Conservation (phyloP, 768 basidiomycete species). For the Hydnomerulius pinastri region DNA sequence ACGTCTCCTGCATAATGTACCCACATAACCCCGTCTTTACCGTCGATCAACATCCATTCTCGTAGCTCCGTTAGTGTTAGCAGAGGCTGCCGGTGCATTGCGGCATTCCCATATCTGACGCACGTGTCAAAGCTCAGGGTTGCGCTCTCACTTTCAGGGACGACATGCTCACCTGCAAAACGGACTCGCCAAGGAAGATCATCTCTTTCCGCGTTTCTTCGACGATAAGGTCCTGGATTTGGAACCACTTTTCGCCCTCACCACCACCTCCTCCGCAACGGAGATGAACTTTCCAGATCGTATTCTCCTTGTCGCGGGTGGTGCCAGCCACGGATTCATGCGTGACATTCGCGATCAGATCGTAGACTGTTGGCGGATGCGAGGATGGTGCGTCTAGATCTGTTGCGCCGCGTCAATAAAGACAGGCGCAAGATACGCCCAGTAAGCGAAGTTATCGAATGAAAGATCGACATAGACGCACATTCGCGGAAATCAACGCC, state of each 20-base stretch:
- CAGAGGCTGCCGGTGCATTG: slow-evolving; percentile 20
- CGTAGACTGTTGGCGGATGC: slow-evolving; percentile 74
- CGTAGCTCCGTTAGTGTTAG: slow-evolving; percentile 15
- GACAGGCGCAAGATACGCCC: slow-evolving; percentile 24
- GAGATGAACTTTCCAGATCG: slow-evolving; percentile 91
- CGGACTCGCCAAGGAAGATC: slow-evolving; percentile 97
- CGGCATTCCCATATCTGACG: slow-evolving; percentile 67
- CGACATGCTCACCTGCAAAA: slow-evolving; percentile 70
- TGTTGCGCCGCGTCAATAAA: slow-evolving; percentile 35
- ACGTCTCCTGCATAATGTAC: slow-evolving; percentile 1
- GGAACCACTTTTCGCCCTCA: slow-evolving; percentile 91
- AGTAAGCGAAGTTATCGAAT: slow-evolving; percentile 22
- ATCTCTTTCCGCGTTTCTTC: slow-evolving; percentile 96
- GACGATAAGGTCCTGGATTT: slow-evolving; percentile 95
- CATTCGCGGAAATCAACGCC: slow-evolving; percentile 93
- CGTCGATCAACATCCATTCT: slow-evolving; percentile 37
- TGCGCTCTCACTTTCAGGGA: slow-evolving; percentile 3
- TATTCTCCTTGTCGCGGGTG: slow-evolving; percentile 87
- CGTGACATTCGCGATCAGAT: slow-evolving; percentile 93
- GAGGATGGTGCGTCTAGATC: slow-evolving; percentile 74
- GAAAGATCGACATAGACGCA: slow-evolving; percentile 46
- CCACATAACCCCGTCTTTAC: slow-evolving; percentile 9
- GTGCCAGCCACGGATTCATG: slow-evolving; percentile 97
- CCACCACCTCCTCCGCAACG: slow-evolving; percentile 74
- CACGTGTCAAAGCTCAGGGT: slow-evolving; percentile 13